A percentile compares a stretch with the other conserved stretches of the same genome.
These are phyloP conservation scores for Tylopilus sp. DNA, from an alignment of 768 basidiomycete genomes.

Conservation along the genomic window DNA sequence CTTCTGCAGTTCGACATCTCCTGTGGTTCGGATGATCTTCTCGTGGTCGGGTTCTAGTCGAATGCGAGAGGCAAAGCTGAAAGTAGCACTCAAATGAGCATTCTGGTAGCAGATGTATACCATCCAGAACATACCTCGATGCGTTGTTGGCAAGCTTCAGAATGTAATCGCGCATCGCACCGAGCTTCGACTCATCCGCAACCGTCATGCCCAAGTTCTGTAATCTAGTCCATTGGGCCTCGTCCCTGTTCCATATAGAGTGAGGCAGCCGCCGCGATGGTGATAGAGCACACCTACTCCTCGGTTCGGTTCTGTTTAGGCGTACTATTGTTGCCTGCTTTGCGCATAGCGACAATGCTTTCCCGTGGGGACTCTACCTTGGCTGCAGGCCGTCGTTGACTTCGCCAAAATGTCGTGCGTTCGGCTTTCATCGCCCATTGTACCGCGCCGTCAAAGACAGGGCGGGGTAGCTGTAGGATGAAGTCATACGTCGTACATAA, in stretches of 20 bases:
- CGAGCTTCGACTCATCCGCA: constrained; percentile 79
- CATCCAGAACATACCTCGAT: constrained; percentile 51
- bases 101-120: not conserved
- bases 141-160: constrained; percentile 77
- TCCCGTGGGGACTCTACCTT: constrained; percentile 70
- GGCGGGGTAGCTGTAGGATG: constrained; percentile 49
- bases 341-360: constrained; percentile 64
- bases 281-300: constrained; percentile 53
- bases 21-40: constrained; percentile 57
- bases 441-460: constrained; percentile 81
- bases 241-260: constrained; percentile 53
- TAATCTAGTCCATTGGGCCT: constrained; percentile 67
- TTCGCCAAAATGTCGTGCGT: constrained; percentile 76
- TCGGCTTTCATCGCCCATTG: constrained; percentile 87
- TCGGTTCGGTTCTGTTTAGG: constrained; percentile 60
- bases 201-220: constrained; percentile 85
- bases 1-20: constrained; percentile 77
- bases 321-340: constrained; percentile 37
- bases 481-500: not conserved
- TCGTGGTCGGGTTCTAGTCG: constrained; percentile 62
- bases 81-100: not conserved
- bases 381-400: constrained; percentile 40
- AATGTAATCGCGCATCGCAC: constrained; percentile 87
- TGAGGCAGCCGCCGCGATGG: not conserved
- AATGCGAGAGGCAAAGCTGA: constrained; percentile 65